A percentile compares a stretch with the other conserved stretches of the same genome.
Evolutionary conservation across 176 grass and related monocot species (phyloP).

Genomic region (Oryza nivara): DNA sequence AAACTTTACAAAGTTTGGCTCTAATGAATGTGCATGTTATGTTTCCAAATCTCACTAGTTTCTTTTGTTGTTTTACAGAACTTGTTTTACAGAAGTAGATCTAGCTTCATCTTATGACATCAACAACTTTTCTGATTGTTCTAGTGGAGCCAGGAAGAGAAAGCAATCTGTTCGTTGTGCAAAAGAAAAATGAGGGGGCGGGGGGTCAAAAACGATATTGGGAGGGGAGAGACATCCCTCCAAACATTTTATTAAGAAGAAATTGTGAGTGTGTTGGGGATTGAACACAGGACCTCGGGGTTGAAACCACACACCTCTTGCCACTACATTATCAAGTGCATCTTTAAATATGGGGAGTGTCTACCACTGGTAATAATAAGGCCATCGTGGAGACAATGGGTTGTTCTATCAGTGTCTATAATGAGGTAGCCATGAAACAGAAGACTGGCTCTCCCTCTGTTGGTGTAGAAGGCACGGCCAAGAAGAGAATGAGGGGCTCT

Average conservation of each 20-base stretch:
- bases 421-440: neutral
- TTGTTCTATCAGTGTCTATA: neutral
- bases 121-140: constrained; percentile 20
- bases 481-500: constrained; percentile 7
- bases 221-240: too few species aligned
- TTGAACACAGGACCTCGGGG: too few species aligned
- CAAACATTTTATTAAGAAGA: too few species aligned
- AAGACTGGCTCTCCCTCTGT: neutral
- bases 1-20: neutral
- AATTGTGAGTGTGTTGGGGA: too few species aligned
- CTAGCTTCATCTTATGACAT: constrained; percentile 26
- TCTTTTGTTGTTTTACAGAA: neutral
- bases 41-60: constrained; percentile 27
- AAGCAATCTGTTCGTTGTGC: constrained; percentile 28
- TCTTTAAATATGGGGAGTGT: constrained; percentile 1
- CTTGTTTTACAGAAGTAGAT: constrained; percentile 40
- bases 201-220: too few species aligned
- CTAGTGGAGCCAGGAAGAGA: constrained; percentile 36
- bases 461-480: constrained; percentile 28
- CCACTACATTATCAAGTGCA: too few species aligned
- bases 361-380: constrained; percentile 29
- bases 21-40: constrained; percentile 22
- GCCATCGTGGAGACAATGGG: neutral
- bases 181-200: neutral
- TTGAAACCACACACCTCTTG: too few species aligned